Evolutionary conservation across 768 basidiomycete genomes (phyloP).

Genomic region (Fomitopsis pulvina): DNA sequence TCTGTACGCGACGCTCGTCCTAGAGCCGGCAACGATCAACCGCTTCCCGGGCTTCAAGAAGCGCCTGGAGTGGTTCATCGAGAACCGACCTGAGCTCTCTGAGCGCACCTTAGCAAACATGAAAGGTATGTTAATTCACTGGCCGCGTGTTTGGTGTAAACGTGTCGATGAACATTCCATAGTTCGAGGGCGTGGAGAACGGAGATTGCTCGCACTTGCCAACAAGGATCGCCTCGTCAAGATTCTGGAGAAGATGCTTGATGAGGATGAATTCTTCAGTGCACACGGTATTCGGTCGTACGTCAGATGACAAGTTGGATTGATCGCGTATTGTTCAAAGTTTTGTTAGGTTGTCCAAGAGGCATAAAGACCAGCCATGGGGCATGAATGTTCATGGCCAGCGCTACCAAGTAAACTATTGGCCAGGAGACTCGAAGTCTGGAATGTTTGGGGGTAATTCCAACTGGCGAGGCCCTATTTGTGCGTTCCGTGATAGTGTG

Average conservation of each 20-base stretch:
- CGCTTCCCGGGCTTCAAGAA: conserved; percentile 98
- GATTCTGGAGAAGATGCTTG: conserved; percentile 94
- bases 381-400: conserved; percentile 92
- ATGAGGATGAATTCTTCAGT: conserved; percentile 94
- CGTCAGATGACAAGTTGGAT: conserved; percentile 27
- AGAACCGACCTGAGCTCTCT: conserved; percentile 85
- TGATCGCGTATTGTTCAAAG: neutral
- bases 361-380: conserved; percentile 91
- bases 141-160: neutral
- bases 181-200: conserved; percentile 72
- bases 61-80: conserved; percentile 97
- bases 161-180: too few species aligned
- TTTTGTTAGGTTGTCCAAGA: conserved; percentile 65
- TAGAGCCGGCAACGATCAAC: conserved; percentile 85
- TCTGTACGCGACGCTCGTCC: conserved; percentile 87
- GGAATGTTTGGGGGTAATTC: conserved; percentile 99
- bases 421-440: conserved; percentile 95
- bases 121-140: conserved; percentile 46
- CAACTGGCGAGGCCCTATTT: conserved; percentile 94
- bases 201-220: conserved; percentile 82
- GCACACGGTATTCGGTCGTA: conserved; percentile 95
- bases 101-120: conserved; percentile 95
- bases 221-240: conserved; percentile 84
- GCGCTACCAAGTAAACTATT: conserved; percentile 88
- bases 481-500: conserved; percentile 37